Base-by-base conservation (phyloP, 2,329 filamentous ascomycete species). In the Penicillium sp. region DNA sequence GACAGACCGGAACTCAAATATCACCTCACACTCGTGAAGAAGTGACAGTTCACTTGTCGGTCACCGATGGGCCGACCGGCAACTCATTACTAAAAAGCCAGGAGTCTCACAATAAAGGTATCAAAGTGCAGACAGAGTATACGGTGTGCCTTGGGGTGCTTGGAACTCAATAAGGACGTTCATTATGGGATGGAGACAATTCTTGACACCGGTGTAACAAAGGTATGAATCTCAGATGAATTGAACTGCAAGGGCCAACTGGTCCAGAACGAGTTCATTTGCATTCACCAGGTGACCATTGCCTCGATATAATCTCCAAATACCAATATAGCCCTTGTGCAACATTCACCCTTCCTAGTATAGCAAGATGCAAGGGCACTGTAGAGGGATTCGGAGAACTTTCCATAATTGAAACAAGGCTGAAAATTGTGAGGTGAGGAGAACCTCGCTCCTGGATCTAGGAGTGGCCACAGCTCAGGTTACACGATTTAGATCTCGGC, bases 401-500 rank as follows among this genome's bases (percentile, higher is more conserved):
- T 35, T n/a, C 28, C 28, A 8, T 33, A 14, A 13, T 26, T 35
- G 13, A 10, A 2, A 28, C 2, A 35, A 6, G 14, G 19, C 30
- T 35, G 13, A 40, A n/a, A 40, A 37, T 16, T 28, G 13, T 3
- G 13, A 16, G 19, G 33, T n/a, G 33, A 53, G 10, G 13, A 16
- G 19, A 40, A n/a, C 10, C n/a, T 26, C 35, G 22, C 26, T n/a
- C 22, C n/a, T 40, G 19, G 43, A 35, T 25, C 33, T 48, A 30
- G 56, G 30, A 54, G 42, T 25, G 57, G n/a, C 43, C 28, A 5
- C 33, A 42, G 57, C 42, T 48, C 22, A 48, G 13, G 51, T 58
- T 38, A 54, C 51, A 58, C 49, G 45, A 48, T 48, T 48, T 48
- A 16, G 35, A 58, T 58, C 57, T 54, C 40, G 51, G 49, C 42